A percentile compares a stretch with the other conserved stretches of the same genome.
Evolutionary conservation across 2,329 filamentous ascomycete species (phyloP).

Genomic region (Neonectria faginata): DNA sequence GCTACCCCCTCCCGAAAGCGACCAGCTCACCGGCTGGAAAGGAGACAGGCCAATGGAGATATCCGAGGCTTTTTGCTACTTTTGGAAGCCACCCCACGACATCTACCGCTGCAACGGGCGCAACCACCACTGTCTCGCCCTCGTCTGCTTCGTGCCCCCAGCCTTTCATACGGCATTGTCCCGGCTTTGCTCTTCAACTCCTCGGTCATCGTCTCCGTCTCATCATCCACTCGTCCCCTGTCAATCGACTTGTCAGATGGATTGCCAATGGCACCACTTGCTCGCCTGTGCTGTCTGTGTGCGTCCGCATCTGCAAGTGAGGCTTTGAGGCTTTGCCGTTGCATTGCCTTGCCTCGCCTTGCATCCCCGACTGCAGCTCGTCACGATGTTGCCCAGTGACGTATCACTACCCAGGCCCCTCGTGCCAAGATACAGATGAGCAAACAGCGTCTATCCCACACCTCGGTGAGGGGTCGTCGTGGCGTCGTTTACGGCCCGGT

Average conservation of each 20-base stretch:
- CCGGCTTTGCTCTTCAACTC: background rate
- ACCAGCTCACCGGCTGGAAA: slow-evolving; percentile 29
- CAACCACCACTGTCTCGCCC: slow-evolving; percentile 21
- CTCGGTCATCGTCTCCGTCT: slow-evolving; percentile 18
- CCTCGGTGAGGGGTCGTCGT: slow-evolving; percentile 7
- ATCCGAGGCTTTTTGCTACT: slow-evolving; percentile 30
- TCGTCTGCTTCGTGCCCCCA: background rate
- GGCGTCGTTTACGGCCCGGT: slow-evolving; percentile 9
- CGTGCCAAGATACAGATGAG: background rate
- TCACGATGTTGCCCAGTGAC: slow-evolving; percentile 34
- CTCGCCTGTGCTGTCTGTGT: slow-evolving; percentile 32
- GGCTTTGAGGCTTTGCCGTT: slow-evolving; percentile 28
- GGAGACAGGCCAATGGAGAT: slow-evolving; percentile 25
- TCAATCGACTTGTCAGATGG: slow-evolving; percentile 28
- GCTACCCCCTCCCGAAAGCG: slow-evolving; percentile 29
- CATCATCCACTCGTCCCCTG: slow-evolving; percentile 26
- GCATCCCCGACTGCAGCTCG: slow-evolving; percentile 28
- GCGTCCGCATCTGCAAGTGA: slow-evolving; percentile 17
- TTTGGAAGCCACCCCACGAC: slow-evolving; percentile 40
- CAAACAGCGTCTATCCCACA: background rate
- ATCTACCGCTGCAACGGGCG: slow-evolving; percentile 39
- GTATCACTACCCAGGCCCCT: slow-evolving; percentile 24
- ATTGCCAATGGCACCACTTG: slow-evolving; percentile 39
- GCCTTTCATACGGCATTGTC: background rate
- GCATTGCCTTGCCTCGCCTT: slow-evolving; percentile 33